Base-by-base conservation (phyloP, 495 filamentous ascomycete species). In the Penicillium cinerascens region DNA sequence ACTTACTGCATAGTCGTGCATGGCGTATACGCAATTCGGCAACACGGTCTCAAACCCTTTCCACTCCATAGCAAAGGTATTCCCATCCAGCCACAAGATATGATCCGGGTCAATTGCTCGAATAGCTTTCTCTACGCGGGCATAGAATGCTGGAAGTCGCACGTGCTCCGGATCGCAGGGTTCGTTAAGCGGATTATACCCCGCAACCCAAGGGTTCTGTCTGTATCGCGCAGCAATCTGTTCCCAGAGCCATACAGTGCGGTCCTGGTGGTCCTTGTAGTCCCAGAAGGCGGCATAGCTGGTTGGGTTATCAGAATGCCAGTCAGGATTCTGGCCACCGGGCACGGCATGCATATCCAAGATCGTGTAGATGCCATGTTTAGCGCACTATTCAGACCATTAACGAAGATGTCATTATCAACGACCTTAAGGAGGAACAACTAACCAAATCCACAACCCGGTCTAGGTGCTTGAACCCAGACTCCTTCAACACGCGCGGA, bases 101-200 rank as follows among this genome's bases (percentile, higher is more conserved):
- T 86, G 83, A 17, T 85, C 63, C 0, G 79, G 75, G 54, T 87
- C 84, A 36, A 86, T 68, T 1, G 62, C 64, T 0, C 82, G 78
- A 47, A 87, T 82, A 0, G 76, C 79, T 42, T 78, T 75, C 52
- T 85, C 82, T 0, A 83, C 60, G 1, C 80, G 76, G 10, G 73
- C 60, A 56, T 87, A 86, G 59, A 78, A 86, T 1, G 66, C 74
- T 16, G 73, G 73, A 2, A 86, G 74, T 27, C 75, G 70, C 25
- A 73, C 63, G 55, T 84, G 79, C 33, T 79, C 62, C 0, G 83
- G 79, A 47, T 86, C 84, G 20, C 72, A 77, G 0, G 84, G 84
- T 55, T 87, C 83, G 53, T 87, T 87, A 50, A 86, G 74, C 2
- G 82, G 82, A 51, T 86, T 86, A 53, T 86, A 87, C 2, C 84